Base-by-base conservation (phyloP, 208 protist species). In the Entamoeba moshkovskii region DNA sequence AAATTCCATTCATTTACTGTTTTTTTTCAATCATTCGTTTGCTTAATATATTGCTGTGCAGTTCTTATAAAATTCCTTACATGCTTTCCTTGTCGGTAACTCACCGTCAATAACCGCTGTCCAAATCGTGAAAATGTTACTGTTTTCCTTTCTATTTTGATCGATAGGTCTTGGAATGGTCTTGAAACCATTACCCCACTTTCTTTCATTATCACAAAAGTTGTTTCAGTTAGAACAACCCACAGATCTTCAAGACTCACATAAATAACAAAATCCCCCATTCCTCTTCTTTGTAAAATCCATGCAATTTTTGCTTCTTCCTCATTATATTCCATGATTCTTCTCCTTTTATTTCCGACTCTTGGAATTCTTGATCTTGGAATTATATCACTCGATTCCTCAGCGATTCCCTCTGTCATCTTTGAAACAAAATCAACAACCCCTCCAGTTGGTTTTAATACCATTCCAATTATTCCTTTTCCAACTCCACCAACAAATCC, bases 401-500 rank as follows among this genome's bases (percentile, higher is more conserved):
- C 59, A 13, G 33, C 59, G 25, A 93, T 48, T 6, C 93, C 93
- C 15, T 93, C 45, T 11, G 45, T 92, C 45, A 93, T 45, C 44
- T 93, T 93, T 52, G 93, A 25, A 29, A n/a, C 29, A 45, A 93
- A 93, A 52, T 93, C 93, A 52, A 91, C 45, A 47, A 93, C 38
- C 13, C 93, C 93, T 46, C 66, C 93, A 93, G 45, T 45, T n/a
- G 93, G 93, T n/a, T 93, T 93, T n/a, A 91, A 0, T 22, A 93
- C 93, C 15, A 48, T 42, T 0, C 93, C 93, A 48, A 93, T 22
- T 38, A 93, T 16, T 52, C 93, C 93, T n/a, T 93, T 93, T 46
- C 93, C 93, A 2, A 49, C 22, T 46, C 93, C 93, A 11, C 92
- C 38, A 45, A 94, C 29, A 93, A 94, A 94, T 6, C 93, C 93